Base-by-base conservation (phyloP, 176 grass and related monocot genomes). In the Stipa capillata region DNA sequence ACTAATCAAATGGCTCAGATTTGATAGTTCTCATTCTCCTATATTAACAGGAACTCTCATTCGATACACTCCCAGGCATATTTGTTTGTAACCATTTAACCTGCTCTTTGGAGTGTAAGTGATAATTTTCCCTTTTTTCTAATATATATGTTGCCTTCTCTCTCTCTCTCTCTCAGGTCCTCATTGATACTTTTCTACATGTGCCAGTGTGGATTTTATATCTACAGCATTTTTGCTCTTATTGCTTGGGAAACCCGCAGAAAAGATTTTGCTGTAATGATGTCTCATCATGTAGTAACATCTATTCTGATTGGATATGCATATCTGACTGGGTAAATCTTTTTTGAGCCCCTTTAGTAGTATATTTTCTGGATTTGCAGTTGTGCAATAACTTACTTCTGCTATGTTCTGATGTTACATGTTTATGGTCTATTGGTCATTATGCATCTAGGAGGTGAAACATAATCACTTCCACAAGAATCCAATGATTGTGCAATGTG, bases 251-350 rank as follows among this genome's bases (percentile, higher is more conserved):
- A 99, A 89, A 99, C 92, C 35, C 97, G 97, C 79, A 92, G 97
- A 80, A 99, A 99, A 87, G 97, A 99, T 83, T 99, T 99, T 69
- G 43, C 90, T 78, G 90, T 99, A 44, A 99, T 93, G 97, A 99
- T 99, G 97, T 95, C 92, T 87, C 97, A 99, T 89, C 97, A 99
- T 89, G 73, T 99, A 55, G 67, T 99, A 82, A 99, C 97, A 72
- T 93, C 97, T 72, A 62, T 85, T 87, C 79, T 99, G 79, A 99
- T 99, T 2, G 93, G 92, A 79, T 85, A 91, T 74, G 89, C 97
- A 62, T 96, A 91, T 81, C 37, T 99, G 48, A 96, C 88, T 4
- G 87, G 96, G 96, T 98, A 92, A 91, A 20, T 66, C 47, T 65
- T 71, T 70, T 39, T 64, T n/a, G 10, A 54, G 60, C 24, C 69